Base-by-base conservation (phyloP, 2,329 filamentous ascomycete genomes). In the Atkinsonella texensis region DNA sequence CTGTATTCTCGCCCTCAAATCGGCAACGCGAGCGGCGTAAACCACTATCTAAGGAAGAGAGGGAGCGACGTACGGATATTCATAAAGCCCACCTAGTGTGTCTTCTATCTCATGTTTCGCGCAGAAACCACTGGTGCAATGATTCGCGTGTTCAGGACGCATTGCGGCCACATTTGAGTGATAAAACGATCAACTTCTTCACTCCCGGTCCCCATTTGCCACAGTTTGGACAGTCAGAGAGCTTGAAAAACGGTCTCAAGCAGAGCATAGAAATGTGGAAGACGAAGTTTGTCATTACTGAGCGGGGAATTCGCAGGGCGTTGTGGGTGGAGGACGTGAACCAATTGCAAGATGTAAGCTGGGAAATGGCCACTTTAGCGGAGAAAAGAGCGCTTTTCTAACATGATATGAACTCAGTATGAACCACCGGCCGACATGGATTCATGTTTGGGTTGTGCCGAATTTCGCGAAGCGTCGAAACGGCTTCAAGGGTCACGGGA, bases 121-220 rank as follows among this genome's bases (percentile, higher is more conserved):
- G 81, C 52, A 81, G 90, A 51, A 98, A 97, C 62, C 73, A 79
- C 51, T 96, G 91, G 89, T 96, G 90, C 68, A 95, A 95, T 60
- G 84, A 91, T 62, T 60, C 70, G 13, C 69, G 76, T 52, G 79
- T 87, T 9, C 88, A 95, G 62, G 75, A 72, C 41, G 69, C 68
- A n/a, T 68, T 95, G 41, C 81, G 77, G 50, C 70, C 75, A 41
- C 73, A 90, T 39, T 65, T 95, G 5, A 75, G 79, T 1, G 77
- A 80, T 33, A 85, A 85, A 59, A 81, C 79, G 32, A 65, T 85
- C 31, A 73, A 73, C 0, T 83, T 83, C 50, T 72, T 97, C 7
- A 85, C 84, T 48, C 88, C 89, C 0, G 74, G 81, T 13, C 69
- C 77, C 8, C 74, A 77, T 17, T 70, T 87, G 48, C 77, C 84